Conservation (phyloP, 345 rosid genomes). For the Corymbia maculata region DNA sequence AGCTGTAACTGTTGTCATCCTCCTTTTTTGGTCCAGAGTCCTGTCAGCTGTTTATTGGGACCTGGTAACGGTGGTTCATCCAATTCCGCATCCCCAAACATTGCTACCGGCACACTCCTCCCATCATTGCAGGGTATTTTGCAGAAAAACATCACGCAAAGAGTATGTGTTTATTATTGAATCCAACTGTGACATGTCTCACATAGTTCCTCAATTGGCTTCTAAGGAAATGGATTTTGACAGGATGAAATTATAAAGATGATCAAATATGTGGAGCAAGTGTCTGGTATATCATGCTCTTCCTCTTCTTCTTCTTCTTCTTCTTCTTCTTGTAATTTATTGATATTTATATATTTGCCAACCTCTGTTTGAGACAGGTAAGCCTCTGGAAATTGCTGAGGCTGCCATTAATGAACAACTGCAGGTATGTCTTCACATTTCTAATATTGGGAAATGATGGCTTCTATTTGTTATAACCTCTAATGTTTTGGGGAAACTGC, state of each 20-base stretch:
- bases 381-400: constrained; percentile 50
- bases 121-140: constrained; percentile 72
- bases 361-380: constrained; percentile 34
- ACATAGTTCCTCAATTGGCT: background rate
- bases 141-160: constrained; percentile 74
- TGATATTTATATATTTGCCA: constrained; percentile 1
- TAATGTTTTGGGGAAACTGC: background rate
- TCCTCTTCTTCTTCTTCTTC: background rate
- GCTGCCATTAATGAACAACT: constrained; percentile 35
- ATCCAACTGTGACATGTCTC: background rate
- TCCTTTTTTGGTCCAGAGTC: constrained; percentile 31
- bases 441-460: no score
- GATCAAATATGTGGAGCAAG: constrained; percentile 72
- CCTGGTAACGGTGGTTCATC: constrained; percentile 38
- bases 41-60: constrained; percentile 33
- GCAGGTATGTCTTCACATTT: constrained; percentile 31
- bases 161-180: constrained; percentile 30
- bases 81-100: constrained; percentile 35
- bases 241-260: constrained; percentile 93
- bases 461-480: background rate
- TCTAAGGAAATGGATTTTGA: constrained; percentile 7
- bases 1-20: background rate
- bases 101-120: constrained; percentile 36
- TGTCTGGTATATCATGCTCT: constrained; percentile 45
- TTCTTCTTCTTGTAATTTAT: background rate